Evolutionary conservation across 768 basidiomycete species (phyloP).

Genomic region (Tremella mesenterica): DNA sequence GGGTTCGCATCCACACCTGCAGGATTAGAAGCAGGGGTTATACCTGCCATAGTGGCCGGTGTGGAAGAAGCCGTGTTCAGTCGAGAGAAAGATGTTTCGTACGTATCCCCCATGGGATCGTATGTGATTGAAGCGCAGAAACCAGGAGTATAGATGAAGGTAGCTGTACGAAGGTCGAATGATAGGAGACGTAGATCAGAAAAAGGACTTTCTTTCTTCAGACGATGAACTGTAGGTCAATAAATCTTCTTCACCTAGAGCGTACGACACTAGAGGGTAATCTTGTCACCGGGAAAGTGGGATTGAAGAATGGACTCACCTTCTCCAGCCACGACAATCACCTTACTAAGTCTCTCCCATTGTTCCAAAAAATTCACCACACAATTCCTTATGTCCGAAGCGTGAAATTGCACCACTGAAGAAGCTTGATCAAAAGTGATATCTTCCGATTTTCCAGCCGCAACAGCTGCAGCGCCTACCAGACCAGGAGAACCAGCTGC

Average conservation of each 20-base stretch:
- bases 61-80: not conserved
- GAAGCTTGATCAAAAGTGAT: constrained; percentile 84
- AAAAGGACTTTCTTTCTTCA: constrained; percentile 66
- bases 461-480: constrained; percentile 8
- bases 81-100: constrained; percentile 34
- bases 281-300: no score
- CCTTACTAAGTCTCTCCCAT: constrained; percentile 86
- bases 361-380: constrained; percentile 85
- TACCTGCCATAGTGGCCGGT: not conserved
- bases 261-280: not conserved
- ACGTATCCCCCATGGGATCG: constrained; percentile 31
- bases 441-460: constrained; percentile 62
- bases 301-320: constrained; percentile 55
- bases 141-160: constrained; percentile 59
- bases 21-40: not conserved
- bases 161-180: constrained; percentile 86
- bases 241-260: not conserved
- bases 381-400: constrained; percentile 75
- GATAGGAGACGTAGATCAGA: constrained; percentile 70
- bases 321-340: constrained; percentile 86
- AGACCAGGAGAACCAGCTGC: constrained; percentile 6
- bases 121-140: constrained; percentile 35
- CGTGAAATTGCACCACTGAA: constrained; percentile 79
- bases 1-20: constrained; percentile 45
- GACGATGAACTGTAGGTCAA: constrained; percentile 59